Conservation (phyloP, 345 rosid species). For the Hirschfeldia incana region DNA sequence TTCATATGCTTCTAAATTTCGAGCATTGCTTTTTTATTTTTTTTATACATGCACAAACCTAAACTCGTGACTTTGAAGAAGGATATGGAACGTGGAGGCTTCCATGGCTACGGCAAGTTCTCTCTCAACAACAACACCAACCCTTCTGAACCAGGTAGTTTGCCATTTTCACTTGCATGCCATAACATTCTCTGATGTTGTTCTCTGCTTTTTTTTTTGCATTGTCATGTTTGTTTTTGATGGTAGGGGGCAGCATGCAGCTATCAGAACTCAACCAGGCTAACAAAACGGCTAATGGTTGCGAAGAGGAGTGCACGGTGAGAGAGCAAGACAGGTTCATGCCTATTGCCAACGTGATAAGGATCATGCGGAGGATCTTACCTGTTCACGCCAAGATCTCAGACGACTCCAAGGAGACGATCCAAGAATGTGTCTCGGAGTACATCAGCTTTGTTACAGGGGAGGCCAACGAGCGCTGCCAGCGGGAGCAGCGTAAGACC, state of each 20-base stretch:
- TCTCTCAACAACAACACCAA: constrained; percentile 38
- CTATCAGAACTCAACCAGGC: constrained; percentile 38
- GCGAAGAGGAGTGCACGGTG: constrained; percentile 62
- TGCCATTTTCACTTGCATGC: constrained; percentile 30
- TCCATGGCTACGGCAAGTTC: constrained; percentile 64
- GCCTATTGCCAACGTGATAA: constrained; percentile 92
- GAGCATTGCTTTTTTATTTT: not conserved
- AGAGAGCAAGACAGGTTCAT: constrained; percentile 94
- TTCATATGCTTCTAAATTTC: constrained; percentile 15
- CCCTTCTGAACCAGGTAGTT: constrained; percentile 43
- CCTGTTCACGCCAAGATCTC: constrained; percentile 93
- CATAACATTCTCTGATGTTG: not conserved
- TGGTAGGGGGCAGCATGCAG: constrained; percentile 40
- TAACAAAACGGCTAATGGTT: constrained; percentile 24
- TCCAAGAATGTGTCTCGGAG: constrained; percentile 97
- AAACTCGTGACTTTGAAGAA: constrained; percentile 17
- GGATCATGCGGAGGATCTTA: constrained; percentile 89
- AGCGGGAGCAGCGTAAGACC: constrained; percentile 93
- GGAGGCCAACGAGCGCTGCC: constrained; percentile 96
- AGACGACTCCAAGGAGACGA: constrained; percentile 91
- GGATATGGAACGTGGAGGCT: constrained; percentile 59
- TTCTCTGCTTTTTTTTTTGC: not conserved
- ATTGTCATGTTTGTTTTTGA: constrained; percentile 7
- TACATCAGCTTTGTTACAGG: constrained; percentile 98
- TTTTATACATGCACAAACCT: constrained; percentile 14